Conservation (phyloP, 1,284 basidiomycete species). For the Puccinia novopanici region DNA sequence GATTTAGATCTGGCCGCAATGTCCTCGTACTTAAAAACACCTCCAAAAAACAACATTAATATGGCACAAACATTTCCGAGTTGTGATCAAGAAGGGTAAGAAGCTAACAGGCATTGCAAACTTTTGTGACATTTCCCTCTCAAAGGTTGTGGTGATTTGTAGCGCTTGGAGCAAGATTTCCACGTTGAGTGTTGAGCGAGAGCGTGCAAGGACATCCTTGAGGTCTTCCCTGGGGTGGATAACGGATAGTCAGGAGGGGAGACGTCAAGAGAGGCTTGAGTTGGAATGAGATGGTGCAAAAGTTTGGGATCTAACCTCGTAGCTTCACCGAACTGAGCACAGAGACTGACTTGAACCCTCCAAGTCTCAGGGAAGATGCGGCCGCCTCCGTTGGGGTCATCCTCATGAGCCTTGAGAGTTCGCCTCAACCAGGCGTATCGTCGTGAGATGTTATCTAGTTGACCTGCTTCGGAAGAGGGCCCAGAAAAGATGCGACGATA, state of each 20-base stretch:
- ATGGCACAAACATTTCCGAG: too few species aligned
- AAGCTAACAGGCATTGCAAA: slow-evolving; percentile 51
- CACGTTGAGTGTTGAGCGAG: slow-evolving; percentile 69
- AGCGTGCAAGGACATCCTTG: slow-evolving; percentile 62
- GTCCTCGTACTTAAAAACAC: slow-evolving; percentile 62
- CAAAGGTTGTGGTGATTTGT: slow-evolving; percentile 82
- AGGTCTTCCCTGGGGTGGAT: slow-evolving; percentile 59
- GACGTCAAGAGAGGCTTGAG: not conserved
- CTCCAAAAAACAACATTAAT: too few species aligned
- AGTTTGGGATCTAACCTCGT: slow-evolving; percentile 67
- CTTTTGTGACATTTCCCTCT: slow-evolving; percentile 66
- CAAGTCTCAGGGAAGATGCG: slow-evolving; percentile 78
- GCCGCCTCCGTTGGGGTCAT: slow-evolving; percentile 68
- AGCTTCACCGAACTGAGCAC: slow-evolving; percentile 79
- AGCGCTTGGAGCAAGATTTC: slow-evolving; percentile 78
- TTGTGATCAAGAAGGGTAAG: not conserved
- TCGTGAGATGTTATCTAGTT: slow-evolving; percentile 89
- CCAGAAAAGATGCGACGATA: slow-evolving; percentile 90
- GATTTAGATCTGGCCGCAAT: slow-evolving; percentile 57
- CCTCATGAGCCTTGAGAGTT: slow-evolving; percentile 83
- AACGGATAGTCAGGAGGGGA: not conserved
- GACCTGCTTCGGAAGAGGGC: slow-evolving; percentile 84
- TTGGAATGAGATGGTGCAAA: not conserved
- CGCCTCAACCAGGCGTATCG: slow-evolving; percentile 94
- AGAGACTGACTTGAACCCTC: slow-evolving; percentile 76